Percentiles rank a stretch among this genome's conserved stretches.
These are phyloP conservation scores for Globisporangium cederbergense DNA, from an alignment of 352 stramenopile genomes.

Conservation along the genomic window DNA sequence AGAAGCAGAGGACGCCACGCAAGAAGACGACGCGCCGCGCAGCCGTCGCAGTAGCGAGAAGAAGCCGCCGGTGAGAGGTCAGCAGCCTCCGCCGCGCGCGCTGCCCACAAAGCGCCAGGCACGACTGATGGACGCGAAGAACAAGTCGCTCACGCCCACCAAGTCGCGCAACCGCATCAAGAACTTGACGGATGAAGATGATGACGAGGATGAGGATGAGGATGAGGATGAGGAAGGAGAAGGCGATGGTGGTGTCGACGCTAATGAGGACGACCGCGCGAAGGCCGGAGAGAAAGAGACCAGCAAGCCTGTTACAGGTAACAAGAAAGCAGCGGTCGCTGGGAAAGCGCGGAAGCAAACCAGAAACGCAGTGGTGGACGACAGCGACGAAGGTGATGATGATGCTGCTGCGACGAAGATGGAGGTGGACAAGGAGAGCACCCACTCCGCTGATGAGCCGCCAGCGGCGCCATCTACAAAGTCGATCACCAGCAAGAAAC, in stretches of 20 bases:
- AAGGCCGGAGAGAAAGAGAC: neutral
- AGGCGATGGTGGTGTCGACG: constrained; percentile 11
- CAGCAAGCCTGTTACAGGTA: constrained; percentile 5
- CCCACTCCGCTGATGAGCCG: neutral
- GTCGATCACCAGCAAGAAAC: constrained; percentile 17
- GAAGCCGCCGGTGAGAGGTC: constrained; percentile 20
- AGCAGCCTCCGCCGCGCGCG: constrained; percentile 20
- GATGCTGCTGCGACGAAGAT: constrained; percentile 11
- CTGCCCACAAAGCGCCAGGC: constrained; percentile 22
- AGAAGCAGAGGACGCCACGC: constrained; percentile 22
- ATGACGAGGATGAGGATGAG: constrained; percentile 22
- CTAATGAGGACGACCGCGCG: neutral
- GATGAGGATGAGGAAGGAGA: constrained; percentile 18
- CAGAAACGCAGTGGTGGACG: constrained; percentile 11
- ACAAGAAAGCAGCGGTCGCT: constrained; percentile 2
- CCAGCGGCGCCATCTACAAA: neutral
- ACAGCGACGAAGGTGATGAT: constrained; percentile 14
- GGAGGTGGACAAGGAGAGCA: constrained; percentile 17
- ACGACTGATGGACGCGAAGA: constrained; percentile 18
- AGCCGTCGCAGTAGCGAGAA: constrained; percentile 30
- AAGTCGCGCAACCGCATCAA: constrained; percentile 21
- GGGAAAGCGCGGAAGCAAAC: constrained; percentile 8
- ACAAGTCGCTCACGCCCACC: constrained; percentile 9
- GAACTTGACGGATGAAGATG: constrained; percentile 13
- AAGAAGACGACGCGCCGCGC: constrained; percentile 19